phyloP scores from a whole-genome alignment of 768 basidiomycete species.

The Galerina marginata region DNA sequence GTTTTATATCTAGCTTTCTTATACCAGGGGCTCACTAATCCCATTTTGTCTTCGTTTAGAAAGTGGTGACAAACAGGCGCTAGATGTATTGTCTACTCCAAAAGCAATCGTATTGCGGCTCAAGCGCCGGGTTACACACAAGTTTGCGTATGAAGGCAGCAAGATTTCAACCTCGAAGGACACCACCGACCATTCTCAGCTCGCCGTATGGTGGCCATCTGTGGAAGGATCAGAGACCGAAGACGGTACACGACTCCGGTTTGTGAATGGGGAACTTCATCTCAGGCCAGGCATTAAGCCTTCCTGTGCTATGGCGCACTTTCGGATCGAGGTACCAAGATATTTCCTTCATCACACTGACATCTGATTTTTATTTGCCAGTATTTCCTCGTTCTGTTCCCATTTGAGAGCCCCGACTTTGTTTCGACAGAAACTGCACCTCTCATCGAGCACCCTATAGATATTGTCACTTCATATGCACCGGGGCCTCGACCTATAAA shows the following conservation, averaged over 20 bases:
- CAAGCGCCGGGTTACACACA: slow-evolving; percentile 15
- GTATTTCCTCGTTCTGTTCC: slow-evolving; percentile 33
- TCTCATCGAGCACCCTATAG: slow-evolving; percentile 34
- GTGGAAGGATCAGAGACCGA: slow-evolving; percentile 17
- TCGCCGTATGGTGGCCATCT: slow-evolving; percentile 25
- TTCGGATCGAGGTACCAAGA: slow-evolving; percentile 41
- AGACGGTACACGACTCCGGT: slow-evolving; percentile 27
- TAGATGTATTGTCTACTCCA: slow-evolving; percentile 40
- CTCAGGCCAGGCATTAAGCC: slow-evolving; percentile 41
- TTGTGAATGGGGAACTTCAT: slow-evolving; percentile 43
- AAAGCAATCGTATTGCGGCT: slow-evolving; percentile 36
- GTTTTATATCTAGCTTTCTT: slow-evolving; percentile 35
- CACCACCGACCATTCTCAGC: slow-evolving; percentile 19
- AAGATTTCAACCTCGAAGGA: slow-evolving; percentile 14
- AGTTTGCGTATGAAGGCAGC: slow-evolving; percentile 21
- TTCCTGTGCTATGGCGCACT: slow-evolving; percentile 43
- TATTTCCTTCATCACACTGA: neutral
- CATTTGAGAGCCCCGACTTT: slow-evolving; percentile 39
- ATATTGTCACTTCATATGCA: slow-evolving; percentile 39
- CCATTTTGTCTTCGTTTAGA: slow-evolving; percentile 38
- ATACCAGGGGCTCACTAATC: slow-evolving; percentile 45
- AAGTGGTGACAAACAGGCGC: slow-evolving; percentile 36
- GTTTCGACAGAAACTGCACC: slow-evolving; percentile 20
- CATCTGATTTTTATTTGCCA: neutral
- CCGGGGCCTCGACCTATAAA: slow-evolving; percentile 35